Conservation (phyloP, 306 rosid genomes). For the Prunus padus region DNA sequence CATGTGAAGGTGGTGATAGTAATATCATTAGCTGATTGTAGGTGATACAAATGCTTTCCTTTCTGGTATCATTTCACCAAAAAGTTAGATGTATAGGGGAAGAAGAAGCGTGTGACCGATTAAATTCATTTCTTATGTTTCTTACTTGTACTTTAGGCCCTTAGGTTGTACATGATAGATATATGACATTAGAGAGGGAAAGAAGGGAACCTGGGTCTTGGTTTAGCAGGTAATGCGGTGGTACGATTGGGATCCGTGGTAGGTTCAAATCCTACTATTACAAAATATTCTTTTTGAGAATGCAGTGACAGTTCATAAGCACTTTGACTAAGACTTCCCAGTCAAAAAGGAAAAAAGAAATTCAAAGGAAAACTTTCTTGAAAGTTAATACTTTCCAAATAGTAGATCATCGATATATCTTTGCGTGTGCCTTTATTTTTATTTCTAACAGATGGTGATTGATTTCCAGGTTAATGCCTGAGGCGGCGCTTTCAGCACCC, state of each 20-base stretch:
- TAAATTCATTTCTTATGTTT: neutral
- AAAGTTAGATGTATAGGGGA: neutral
- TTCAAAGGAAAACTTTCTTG: neutral
- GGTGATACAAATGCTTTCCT: neutral
- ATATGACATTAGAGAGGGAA: neutral
- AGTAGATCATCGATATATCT: neutral
- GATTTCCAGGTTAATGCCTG: conserved; percentile 91
- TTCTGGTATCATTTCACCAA: neutral
- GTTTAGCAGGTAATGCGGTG: neutral
- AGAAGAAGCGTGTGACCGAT: neutral
- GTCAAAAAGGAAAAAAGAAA: neutral
- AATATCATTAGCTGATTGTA: neutral
- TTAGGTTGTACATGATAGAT: conserved; percentile 1
- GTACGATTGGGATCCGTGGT: neutral
- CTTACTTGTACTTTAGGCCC: too few species aligned
- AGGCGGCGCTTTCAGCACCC: conserved; percentile 74
- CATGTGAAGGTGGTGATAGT: neutral
- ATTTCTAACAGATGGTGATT: conserved; percentile 12
- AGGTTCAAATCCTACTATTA: neutral
- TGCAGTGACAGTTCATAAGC: neutral
- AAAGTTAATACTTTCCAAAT: neutral
- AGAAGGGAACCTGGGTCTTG: neutral
- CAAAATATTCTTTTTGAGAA: neutral
- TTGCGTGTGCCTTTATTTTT: neutral
- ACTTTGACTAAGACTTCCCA: neutral